Conservation (phyloP, 352 stramenopile genomes). For the Pythium brassicae region DNA sequence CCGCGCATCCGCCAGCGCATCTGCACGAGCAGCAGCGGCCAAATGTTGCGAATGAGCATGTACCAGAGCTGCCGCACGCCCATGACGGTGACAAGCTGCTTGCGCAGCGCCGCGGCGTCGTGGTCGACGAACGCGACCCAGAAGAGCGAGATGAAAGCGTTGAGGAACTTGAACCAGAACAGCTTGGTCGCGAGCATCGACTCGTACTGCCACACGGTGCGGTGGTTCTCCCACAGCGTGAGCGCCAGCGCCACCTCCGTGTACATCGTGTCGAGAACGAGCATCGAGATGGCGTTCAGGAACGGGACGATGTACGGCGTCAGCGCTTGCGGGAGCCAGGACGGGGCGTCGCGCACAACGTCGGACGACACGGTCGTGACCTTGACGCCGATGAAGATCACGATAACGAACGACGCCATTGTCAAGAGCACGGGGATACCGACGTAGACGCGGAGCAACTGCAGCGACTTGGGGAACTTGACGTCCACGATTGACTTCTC, state of each 20-base stretch:
- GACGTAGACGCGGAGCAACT: constrained; percentile 53
- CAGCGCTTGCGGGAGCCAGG: constrained; percentile 34
- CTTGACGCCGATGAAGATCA: constrained; percentile 58
- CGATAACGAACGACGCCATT: constrained; percentile 45
- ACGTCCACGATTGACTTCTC: constrained; percentile 43
- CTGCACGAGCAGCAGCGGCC: constrained; percentile 48
- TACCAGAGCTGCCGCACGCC: constrained; percentile 69
- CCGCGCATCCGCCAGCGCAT: constrained; percentile 36
- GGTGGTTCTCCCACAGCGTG: constrained; percentile 77
- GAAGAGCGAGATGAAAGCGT: constrained; percentile 78
- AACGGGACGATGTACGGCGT: constrained; percentile 54
- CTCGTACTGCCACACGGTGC: constrained; percentile 73
- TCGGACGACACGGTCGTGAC: constrained; percentile 24
- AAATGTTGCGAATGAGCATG: constrained; percentile 40
- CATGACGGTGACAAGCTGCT: constrained; percentile 72
- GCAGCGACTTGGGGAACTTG: constrained; percentile 55
- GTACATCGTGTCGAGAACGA: constrained; percentile 72
- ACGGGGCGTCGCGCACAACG: constrained; percentile 21
- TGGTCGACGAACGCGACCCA: constrained; percentile 73
- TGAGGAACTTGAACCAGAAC: constrained; percentile 83
- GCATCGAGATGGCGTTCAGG: constrained; percentile 63
- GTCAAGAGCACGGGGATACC: constrained; percentile 48
- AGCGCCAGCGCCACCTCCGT: constrained; percentile 48
- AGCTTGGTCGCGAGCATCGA: constrained; percentile 73
- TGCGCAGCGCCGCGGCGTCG: constrained; percentile 37